Base-by-base conservation (phyloP, 257 asterid genomes). In the Lithospermum erythrorhizon region DNA sequence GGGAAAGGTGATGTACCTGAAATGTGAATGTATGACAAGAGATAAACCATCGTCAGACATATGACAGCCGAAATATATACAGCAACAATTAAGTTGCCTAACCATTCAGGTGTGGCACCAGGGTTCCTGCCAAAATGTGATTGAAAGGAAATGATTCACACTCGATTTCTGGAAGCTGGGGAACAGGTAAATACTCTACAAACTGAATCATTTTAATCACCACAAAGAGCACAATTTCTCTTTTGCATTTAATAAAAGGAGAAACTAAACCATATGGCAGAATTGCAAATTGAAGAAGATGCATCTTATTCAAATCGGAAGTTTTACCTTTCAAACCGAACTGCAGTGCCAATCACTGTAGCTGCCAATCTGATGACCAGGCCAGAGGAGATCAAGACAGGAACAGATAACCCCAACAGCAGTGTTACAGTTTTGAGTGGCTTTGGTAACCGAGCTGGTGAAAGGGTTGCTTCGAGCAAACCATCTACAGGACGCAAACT, bases 381-480 rank as follows among this genome's bases (percentile, higher is more conserved):
- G 76, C 97, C 98, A 51, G 98, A 82, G 49, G 98, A 78, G 62
- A 88, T 69, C 64, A 89, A 57, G 68, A 84, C 73, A 7, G 98
- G 97, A 51, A 86, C 72, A 65, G 78, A 73, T 73, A 73, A 76
- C 61, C 95, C 87, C 55, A 91, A 70, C 75, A 91, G 63, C 78
- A 91, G 71, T 57, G 97, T 91, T 45, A 80, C 73, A 15, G 86
- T 84, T 82, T 91, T 91, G 66, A 91, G 95, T 18, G 93, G 95
- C 80, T 71, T 83, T 6, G 98, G 98, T 68, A 86, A 74, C 81
- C 95, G 86, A 58, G 77, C 63, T 66, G 97, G 94, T 45, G 97
- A 84, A 63, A 91, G 73, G 57, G 98, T 91, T 78, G 98, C 98
- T 78, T 91, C 98, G 47, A 91, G 95, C 73, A 91, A 76, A 58